These are phyloP conservation scores for Neurospora sp. DNA, from an alignment of 495 filamentous ascomycete species.

Conservation along the genomic window DNA sequence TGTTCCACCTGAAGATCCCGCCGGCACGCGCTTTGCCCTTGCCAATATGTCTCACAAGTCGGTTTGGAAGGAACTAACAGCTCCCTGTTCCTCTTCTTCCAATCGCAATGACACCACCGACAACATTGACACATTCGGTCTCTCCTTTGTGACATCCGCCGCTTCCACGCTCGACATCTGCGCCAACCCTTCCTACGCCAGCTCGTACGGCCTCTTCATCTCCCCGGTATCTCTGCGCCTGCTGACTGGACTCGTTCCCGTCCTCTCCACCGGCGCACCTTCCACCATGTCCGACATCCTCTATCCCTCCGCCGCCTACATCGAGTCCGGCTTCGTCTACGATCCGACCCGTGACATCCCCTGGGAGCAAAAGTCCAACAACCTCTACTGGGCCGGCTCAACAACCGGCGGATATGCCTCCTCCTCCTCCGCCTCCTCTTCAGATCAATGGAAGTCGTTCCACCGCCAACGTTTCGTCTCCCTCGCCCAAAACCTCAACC, in stretches of 20 bases:
- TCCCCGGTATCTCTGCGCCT: slow-evolving; percentile 19
- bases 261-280: slow-evolving; percentile 28
- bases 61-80: slow-evolving; percentile 11
- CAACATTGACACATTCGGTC: slow-evolving; percentile 9
- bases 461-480: slow-evolving; percentile 42
- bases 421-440: slow-evolving; percentile 1
- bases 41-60: slow-evolving; percentile 6
- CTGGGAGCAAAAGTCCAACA: slow-evolving; percentile 32
- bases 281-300: slow-evolving; percentile 30
- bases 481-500: slow-evolving; percentile 23
- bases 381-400: slow-evolving; percentile 42
- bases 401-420: slow-evolving; percentile 35
- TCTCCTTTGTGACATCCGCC: slow-evolving; percentile 17
- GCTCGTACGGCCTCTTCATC: slow-evolving; percentile 19
- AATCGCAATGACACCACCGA: neutral
- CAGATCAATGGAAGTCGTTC: slow-evolving; percentile 23
- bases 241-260: slow-evolving; percentile 20
- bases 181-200: slow-evolving; percentile 16
- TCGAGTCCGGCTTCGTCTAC: slow-evolving; percentile 23
- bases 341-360: slow-evolving; percentile 23
- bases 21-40: neutral
- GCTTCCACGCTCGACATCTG: slow-evolving; percentile 16
- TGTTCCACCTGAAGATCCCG: slow-evolving; percentile 29
- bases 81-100: slow-evolving; percentile 2
- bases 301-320: slow-evolving; percentile 26